Conservation (phyloP, 768 basidiomycete species). For the Coprinopsis sp. region DNA sequence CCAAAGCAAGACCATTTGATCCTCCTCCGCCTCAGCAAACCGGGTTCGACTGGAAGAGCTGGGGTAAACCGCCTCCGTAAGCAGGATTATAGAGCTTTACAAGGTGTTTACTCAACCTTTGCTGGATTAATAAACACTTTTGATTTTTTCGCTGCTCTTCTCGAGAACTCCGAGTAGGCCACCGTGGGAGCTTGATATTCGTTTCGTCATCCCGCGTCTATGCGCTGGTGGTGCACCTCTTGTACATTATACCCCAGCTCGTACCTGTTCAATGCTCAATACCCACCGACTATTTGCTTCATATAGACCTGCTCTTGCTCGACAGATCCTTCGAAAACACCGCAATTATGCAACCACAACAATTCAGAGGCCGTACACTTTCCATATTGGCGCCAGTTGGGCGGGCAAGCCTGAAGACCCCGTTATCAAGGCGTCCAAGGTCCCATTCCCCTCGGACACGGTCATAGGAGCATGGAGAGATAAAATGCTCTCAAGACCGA, state of each 20-base stretch:
- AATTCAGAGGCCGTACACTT: slow-evolving; percentile 50
- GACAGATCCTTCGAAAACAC: slow-evolving; percentile 10
- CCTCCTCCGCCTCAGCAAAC: not conserved
- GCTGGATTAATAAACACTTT: not conserved
- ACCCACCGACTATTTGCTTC: slow-evolving; percentile 1
- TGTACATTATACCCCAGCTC: not conserved
- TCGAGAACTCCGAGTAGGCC: not conserved
- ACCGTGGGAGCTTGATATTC: slow-evolving; percentile 5
- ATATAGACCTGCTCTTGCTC: slow-evolving; percentile 6
- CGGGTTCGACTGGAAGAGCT: slow-evolving; percentile 9
- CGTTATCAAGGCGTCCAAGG: slow-evolving; percentile 24
- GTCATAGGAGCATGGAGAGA: slow-evolving; percentile 69
- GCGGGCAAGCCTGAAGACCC: slow-evolving; percentile 59
- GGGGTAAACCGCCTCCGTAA: slow-evolving; percentile 3
- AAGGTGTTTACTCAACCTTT: too few species aligned
- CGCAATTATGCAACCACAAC: slow-evolving; percentile 10
- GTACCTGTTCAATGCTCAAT: slow-evolving; percentile 6
- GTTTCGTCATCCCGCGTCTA: not conserved
- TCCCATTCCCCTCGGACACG: slow-evolving; percentile 55
- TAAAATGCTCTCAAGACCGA: slow-evolving; percentile 46
- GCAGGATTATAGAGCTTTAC: too few species aligned
- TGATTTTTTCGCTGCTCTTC: not conserved
- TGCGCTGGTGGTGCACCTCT: not conserved
- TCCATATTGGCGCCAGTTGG: slow-evolving; percentile 78
- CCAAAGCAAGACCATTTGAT: not conserved